Evolutionary conservation across 108 stramenopile species (phyloP).

Genomic region (Skeletonema tropicum): DNA sequence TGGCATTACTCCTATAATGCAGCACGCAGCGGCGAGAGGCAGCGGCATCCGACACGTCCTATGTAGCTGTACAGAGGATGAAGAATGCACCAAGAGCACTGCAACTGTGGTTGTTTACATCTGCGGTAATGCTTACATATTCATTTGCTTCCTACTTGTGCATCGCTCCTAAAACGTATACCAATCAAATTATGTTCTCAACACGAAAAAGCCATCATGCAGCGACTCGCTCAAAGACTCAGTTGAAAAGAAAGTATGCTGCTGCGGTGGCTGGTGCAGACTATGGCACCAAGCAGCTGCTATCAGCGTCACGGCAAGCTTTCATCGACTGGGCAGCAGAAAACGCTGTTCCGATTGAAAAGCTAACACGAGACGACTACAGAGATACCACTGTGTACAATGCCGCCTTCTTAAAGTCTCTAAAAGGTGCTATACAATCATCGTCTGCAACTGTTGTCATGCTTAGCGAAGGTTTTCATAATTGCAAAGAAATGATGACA

Average conservation of each 20-base stretch:
- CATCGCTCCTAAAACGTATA: not conserved
- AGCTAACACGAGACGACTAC: too few relatives aligned
- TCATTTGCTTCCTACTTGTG: too few relatives aligned
- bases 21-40: too few relatives aligned
- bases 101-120: too few relatives aligned
- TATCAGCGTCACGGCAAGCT: constrained; percentile 4
- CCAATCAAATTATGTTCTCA: too few relatives aligned
- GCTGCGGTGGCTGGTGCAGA: not conserved
- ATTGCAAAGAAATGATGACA: constrained; percentile 21
- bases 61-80: too few relatives aligned
- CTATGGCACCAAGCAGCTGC: not conserved
- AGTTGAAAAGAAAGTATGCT: not conserved
- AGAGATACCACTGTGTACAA: not conserved
- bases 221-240: not conserved
- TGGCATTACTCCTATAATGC: too few relatives aligned
- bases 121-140: too few relatives aligned
- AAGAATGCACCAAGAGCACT: too few relatives aligned
- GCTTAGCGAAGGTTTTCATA: constrained; percentile 18
- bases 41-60: too few relatives aligned
- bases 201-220: not conserved
- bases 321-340: constrained; percentile 12
- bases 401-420: not conserved
- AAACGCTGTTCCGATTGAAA: constrained; percentile 12
- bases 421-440: constrained; percentile 2
- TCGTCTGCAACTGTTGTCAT: constrained; percentile 11